A percentile compares a stretch with the other conserved stretches of the same genome.
Evolutionary conservation across 257 asterid genomes (phyloP).

Genomic region (Solanum pimpinellifolium): DNA sequence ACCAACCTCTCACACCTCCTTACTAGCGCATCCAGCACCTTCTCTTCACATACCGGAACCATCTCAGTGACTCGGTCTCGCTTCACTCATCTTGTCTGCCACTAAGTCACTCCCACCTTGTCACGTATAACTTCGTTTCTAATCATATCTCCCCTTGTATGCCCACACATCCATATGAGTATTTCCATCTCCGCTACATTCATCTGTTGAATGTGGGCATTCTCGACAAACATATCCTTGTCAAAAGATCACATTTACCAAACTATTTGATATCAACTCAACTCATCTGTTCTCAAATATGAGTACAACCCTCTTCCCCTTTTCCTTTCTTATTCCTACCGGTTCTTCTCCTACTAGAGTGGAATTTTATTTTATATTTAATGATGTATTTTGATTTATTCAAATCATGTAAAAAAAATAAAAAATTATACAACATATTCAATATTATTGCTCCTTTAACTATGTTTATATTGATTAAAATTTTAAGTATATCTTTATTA

Average conservation of each 20-base stretch:
- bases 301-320: neutral
- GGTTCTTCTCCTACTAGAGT: neutral
- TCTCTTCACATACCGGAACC: neutral
- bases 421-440: neutral
- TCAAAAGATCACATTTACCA: neutral
- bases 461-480: neutral
- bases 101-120: neutral
- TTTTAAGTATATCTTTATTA: neutral
- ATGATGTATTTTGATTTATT: neutral
- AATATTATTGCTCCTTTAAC: neutral
- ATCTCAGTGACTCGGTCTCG: neutral
- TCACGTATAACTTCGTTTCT: neutral
- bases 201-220: neutral
- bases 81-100: neutral
- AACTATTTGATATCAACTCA: neutral
- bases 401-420: neutral
- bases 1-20: neutral
- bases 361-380: neutral
- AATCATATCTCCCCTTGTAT: neutral
- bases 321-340: neutral
- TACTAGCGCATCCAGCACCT: neutral
- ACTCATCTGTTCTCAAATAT: neutral
- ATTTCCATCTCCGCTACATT: neutral
- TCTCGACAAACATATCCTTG: neutral
- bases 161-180: neutral